Percentiles rank a stretch among this genome's conserved stretches.
Evolutionary conservation across 306 rosid species (phyloP).

Genomic region (Malus sylvestris): DNA sequence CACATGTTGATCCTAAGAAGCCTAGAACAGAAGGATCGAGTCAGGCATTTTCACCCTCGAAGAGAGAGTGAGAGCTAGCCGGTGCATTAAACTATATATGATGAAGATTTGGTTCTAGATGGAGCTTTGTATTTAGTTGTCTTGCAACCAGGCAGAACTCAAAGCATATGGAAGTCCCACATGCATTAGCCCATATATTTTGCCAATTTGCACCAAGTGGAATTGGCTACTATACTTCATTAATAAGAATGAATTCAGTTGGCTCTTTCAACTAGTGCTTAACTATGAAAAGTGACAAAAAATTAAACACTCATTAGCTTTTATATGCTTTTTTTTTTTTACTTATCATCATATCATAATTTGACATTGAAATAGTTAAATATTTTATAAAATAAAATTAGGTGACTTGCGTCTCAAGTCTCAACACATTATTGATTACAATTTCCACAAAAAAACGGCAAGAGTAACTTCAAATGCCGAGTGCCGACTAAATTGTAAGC

Average conservation of each 20-base stretch:
- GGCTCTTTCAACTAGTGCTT: too few species aligned
- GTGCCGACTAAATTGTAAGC: background rate
- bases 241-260: background rate
- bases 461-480: background rate
- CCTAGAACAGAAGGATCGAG: background rate
- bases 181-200: background rate
- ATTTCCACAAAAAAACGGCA: background rate
- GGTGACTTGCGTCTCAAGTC: background rate
- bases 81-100: too few species aligned
- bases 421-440: background rate
- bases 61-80: too few species aligned
- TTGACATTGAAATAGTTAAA: too few species aligned
- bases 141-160: background rate
- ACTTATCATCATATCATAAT: too few species aligned
- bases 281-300: background rate
- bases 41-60: too few species aligned
- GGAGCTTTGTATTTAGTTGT: too few species aligned
- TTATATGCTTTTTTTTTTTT: too few species aligned
- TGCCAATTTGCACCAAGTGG: background rate
- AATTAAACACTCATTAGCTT: too few species aligned
- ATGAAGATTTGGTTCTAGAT: too few species aligned
- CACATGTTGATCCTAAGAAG: background rate
- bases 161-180: background rate
- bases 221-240: background rate
- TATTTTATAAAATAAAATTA: too few species aligned